Evolutionary conservation across 164 flowering plant species (phyloP).

Genomic region (Dillenia turbinata): DNA sequence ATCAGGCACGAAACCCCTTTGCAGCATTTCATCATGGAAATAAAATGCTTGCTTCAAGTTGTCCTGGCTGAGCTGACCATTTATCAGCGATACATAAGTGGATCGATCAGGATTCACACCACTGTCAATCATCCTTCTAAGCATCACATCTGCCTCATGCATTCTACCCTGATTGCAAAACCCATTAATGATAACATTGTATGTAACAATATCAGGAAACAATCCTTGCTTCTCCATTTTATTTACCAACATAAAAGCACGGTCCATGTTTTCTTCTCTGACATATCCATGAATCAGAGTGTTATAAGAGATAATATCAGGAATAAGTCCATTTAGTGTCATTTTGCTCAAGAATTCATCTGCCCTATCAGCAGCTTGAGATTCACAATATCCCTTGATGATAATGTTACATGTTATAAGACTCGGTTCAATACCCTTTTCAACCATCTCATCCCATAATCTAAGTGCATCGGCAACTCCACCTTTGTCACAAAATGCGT

Average conservation of each 20-base stretch:
- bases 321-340: constrained; percentile 41
- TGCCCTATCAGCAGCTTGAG: constrained; percentile 54
- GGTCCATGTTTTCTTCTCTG: constrained; percentile 51
- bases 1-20: constrained; percentile 75
- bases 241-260: constrained; percentile 42
- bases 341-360: constrained; percentile 52
- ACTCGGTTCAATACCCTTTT: constrained; percentile 58
- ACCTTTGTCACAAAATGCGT: constrained; percentile 61
- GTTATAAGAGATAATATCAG: constrained; percentile 67
- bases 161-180: constrained; percentile 70
- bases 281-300: constrained; percentile 73
- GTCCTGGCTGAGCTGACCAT: constrained; percentile 64
- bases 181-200: constrained; percentile 54
- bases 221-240: constrained; percentile 66
- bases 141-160: constrained; percentile 59
- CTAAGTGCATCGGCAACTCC: constrained; percentile 48
- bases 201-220: constrained; percentile 57
- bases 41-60: constrained; percentile 80
- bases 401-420: constrained; percentile 63
- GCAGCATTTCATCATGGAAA: constrained; percentile 88
- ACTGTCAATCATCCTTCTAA: constrained; percentile 53
- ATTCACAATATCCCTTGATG: constrained; percentile 71
- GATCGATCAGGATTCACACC: constrained; percentile 68
- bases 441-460: constrained; percentile 86
- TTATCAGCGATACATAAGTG: constrained; percentile 66